A percentile compares a stretch with the other conserved stretches of the same genome.
Evolutionary conservation across 78 protist species (phyloP).

Genomic region (Reticulomyxa filosa): DNA sequence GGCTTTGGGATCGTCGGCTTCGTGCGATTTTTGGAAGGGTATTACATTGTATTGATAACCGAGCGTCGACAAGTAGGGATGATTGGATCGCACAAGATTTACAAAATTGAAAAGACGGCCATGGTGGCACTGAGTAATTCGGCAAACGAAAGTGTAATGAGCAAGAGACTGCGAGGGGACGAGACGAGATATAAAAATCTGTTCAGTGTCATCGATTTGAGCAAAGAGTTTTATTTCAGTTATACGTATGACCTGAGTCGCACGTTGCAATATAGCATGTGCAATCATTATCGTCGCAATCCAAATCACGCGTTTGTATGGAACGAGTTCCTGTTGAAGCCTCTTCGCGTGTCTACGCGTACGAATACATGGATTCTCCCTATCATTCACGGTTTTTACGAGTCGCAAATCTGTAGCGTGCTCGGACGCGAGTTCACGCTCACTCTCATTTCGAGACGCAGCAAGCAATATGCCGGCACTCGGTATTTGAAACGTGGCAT

Average conservation of each 20-base stretch:
- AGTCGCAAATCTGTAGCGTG: conserved; percentile 2
- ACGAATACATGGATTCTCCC: not conserved
- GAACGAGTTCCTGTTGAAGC: conserved; percentile 11
- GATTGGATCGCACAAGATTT: conserved; percentile 52
- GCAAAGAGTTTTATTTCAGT: conserved; percentile 54
- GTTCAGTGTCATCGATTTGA: not conserved
- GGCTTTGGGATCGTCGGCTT: conserved; percentile 46
- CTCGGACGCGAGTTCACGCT: not conserved
- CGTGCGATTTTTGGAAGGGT: conserved; percentile 55
- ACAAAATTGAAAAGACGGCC: conserved; percentile 36
- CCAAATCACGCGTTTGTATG: not conserved
- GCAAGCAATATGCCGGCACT: conserved; percentile 28
- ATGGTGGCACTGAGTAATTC: not conserved
- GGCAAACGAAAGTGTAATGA: not conserved
- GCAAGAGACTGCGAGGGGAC: not conserved
- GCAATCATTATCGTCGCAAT: not conserved
- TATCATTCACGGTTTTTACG: not conserved
- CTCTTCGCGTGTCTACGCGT: too few species aligned
- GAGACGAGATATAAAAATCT: not conserved
- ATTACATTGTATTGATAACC: conserved; percentile 60
- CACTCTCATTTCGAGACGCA: conserved; percentile 20
- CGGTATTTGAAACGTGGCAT: conserved; percentile 28
- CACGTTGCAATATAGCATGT: not conserved
- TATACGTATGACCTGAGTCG: conserved; percentile 78
- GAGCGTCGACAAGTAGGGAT: conserved; percentile 37